Percentiles rank a stretch among this genome's conserved stretches.
Conservation (phyloP, 2,329 filamentous ascomycete genomes). For the Colletotrichum falcatum region DNA sequence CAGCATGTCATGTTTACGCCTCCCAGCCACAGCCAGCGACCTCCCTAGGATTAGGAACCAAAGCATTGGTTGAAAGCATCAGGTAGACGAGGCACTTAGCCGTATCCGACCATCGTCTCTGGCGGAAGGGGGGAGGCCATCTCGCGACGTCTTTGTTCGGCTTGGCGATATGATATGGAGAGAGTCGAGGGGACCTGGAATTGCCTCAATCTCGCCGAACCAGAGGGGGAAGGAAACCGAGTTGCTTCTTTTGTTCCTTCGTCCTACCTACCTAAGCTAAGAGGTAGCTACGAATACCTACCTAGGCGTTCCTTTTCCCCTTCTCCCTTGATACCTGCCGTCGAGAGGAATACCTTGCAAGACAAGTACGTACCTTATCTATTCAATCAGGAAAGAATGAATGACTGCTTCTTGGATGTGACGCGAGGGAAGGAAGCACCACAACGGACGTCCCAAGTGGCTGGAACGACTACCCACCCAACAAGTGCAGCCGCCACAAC, state of each 20-base stretch:
- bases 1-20: neutral
- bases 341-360: too few species aligned
- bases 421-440: neutral
- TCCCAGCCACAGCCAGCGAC: neutral
- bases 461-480: neutral
- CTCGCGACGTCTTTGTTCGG: neutral
- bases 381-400: neutral
- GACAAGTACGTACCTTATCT: neutral
- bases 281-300: too few species aligned
- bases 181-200: slow-evolving; percentile 3
- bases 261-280: too few species aligned
- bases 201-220: neutral
- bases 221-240: neutral
- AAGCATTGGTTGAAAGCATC: neutral
- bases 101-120: slow-evolving; percentile 6
- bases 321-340: neutral
- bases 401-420: neutral
- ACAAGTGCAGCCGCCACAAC: too few species aligned
- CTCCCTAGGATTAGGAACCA: too few species aligned
- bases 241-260: neutral
- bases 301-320: neutral
- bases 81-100: slow-evolving; percentile 9
- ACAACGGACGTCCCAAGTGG: neutral
- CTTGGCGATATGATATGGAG: neutral
- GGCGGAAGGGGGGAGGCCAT: neutral